Evolutionary conservation across 306 rosid species (phyloP).

Genomic region (Chamaecrista fasciculata): DNA sequence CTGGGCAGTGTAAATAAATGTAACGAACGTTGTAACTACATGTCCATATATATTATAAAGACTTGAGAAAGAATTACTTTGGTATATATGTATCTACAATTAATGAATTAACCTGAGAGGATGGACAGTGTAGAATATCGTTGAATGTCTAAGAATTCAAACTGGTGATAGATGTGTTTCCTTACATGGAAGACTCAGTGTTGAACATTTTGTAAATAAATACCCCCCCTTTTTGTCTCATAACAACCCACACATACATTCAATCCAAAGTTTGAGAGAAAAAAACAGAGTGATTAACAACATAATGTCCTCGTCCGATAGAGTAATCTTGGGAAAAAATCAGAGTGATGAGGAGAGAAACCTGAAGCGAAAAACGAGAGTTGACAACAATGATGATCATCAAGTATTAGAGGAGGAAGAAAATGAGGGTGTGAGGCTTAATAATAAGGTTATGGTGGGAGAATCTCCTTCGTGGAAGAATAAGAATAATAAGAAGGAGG

Average conservation of each 20-base stretch:
- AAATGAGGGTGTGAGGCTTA: background rate
- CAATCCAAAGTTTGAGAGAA: too few relatives aligned
- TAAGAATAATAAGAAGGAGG: too few relatives aligned
- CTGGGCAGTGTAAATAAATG: too few relatives aligned
- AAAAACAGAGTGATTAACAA: background rate
- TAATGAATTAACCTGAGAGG: too few relatives aligned
- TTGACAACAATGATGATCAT: background rate
- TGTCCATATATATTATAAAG: too few relatives aligned
- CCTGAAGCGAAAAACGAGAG: background rate
- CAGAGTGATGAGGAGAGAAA: background rate
- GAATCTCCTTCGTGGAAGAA: background rate
- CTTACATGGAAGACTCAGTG: background rate
- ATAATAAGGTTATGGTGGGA: background rate
- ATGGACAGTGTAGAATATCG: too few relatives aligned
- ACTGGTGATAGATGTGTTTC: background rate
- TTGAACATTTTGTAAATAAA: background rate
- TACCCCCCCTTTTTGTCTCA: background rate
- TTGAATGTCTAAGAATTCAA: too few relatives aligned
- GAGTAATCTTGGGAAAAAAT: background rate
- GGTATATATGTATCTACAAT: too few relatives aligned
- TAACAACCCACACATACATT: background rate
- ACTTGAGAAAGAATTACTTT: too few relatives aligned
- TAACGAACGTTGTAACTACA: too few relatives aligned
- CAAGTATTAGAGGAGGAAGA: background rate
- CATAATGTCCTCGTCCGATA: too few relatives aligned